phyloP scores from a whole-genome alignment of 2,329 filamentous ascomycete species.

The Trichophyton rubrum region DNA sequence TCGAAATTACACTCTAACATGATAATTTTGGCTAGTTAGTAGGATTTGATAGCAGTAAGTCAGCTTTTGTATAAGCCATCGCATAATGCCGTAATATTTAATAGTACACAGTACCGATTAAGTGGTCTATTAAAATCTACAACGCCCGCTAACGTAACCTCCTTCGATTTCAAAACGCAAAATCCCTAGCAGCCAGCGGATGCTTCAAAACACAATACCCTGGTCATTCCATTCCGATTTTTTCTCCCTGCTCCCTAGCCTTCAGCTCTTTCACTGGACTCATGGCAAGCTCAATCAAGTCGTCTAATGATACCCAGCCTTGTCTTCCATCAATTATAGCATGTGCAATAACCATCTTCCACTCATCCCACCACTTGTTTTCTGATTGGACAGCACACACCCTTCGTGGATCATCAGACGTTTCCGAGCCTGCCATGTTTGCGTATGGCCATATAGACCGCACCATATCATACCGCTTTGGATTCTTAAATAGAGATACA shows the following conservation, averaged over 20 bases:
- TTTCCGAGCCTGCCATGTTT: background rate
- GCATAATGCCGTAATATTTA: too few species aligned
- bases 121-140: background rate
- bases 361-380: slow-evolving; percentile 4
- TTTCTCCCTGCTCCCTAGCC: background rate
- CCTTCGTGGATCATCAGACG: background rate
- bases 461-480: slow-evolving; percentile 4
- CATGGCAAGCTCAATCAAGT: slow-evolving; percentile 1
- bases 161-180: background rate
- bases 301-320: slow-evolving; percentile 1
- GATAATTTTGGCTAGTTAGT: too few species aligned
- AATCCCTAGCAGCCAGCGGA: background rate
- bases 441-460: slow-evolving; percentile 5
- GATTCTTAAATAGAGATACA: background rate
- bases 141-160: background rate
- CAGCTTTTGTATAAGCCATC: too few species aligned
- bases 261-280: background rate
- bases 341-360: background rate
- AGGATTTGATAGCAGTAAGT: too few species aligned
- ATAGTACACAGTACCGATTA: background rate
- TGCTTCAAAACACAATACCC: background rate
- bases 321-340: background rate
- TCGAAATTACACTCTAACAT: background rate
- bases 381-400: slow-evolving; percentile 2
- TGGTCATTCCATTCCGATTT: background rate